Base-by-base conservation (phyloP, 768 basidiomycete genomes). In the Boletus coccyginus region DNA sequence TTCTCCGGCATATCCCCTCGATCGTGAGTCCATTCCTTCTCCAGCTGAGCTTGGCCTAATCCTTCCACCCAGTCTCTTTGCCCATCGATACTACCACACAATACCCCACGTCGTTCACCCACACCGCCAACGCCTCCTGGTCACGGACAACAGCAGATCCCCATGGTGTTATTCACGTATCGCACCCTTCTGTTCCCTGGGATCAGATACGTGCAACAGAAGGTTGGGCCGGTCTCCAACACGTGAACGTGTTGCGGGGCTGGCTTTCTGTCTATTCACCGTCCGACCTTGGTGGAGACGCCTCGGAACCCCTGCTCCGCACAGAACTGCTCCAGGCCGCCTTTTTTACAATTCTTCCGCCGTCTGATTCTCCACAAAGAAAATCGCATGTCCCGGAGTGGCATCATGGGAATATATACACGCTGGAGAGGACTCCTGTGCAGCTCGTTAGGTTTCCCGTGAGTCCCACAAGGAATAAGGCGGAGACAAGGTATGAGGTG, bases 331-430 rank as follows among this genome's bases (percentile, higher is more conserved):
- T 81, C 11, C 88, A 87, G 63, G 92, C 83, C 0, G 86, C 91
- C 3, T 92, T 88, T 67, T 91, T 92, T 65, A 75, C 90, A 8
- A 66, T 96, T 42, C 60, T 88, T 13, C 86, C 88, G 12, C 62
- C 65, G 12, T 51, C 70, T 33, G 56, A 62, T 17, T 64, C 71
- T 4, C 76, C 76, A 10, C 49, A 52, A 60, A 60, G 67, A 49
- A 45, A 52, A 48, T 49, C 60, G 0, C 52, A 56, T 40, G 62
- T 74, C 7, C 75, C 77, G 7, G 72, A 80, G 66, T 96, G 93
- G 93, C 80, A 87, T 67, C 72, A 82, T n/a, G 93, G 92, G 35
- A 92, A 96, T 66, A 85, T 96, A n/a, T 96, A 96, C 67, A 75
- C 76, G 24, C 76, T 88, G 71, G 79, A 83, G 55, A 73, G 74